These are phyloP conservation scores for Craterostigma plantagineum DNA, from an alignment of 257 asterid species.

Conservation along the genomic window DNA sequence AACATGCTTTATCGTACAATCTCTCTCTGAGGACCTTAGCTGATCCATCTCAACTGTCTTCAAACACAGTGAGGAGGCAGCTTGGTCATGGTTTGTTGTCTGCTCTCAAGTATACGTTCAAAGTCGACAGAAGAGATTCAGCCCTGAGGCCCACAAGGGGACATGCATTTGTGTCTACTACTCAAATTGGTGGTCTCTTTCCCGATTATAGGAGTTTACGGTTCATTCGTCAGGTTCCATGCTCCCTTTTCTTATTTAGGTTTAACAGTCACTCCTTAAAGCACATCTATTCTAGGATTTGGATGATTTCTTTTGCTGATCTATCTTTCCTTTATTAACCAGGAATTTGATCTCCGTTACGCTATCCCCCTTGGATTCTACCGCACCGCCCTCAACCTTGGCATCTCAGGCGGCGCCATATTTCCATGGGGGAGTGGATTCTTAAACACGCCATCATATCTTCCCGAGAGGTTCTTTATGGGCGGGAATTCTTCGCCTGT, in stretches of 20 bases:
- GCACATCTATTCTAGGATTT: no score
- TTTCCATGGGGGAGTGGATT: slow-evolving; percentile 81
- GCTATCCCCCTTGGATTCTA: slow-evolving; percentile 80
- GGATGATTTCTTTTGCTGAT: background rate
- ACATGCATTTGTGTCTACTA: slow-evolving; percentile 62
- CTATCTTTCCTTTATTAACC: slow-evolving; percentile 9
- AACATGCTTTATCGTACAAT: slow-evolving; percentile 63
- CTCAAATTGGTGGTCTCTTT: slow-evolving; percentile 71
- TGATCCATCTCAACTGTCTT: slow-evolving; percentile 85
- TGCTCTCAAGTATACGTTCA: slow-evolving; percentile 59
- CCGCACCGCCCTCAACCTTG: slow-evolving; percentile 60
- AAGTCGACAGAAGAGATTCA: slow-evolving; percentile 63
- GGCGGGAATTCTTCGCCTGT: slow-evolving; percentile 81
- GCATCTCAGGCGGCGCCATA: slow-evolving; percentile 56
- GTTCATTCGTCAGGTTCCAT: slow-evolving; percentile 71
- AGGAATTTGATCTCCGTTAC: slow-evolving; percentile 85
- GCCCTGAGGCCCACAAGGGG: slow-evolving; percentile 80
- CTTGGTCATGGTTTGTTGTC: slow-evolving; percentile 82
- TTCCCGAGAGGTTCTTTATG: slow-evolving; percentile 82
- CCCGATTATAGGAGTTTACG: slow-evolving; percentile 75
- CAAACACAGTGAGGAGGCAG: slow-evolving; percentile 79
- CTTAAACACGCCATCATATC: slow-evolving; percentile 32
- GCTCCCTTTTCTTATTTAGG: background rate
- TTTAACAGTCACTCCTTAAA: no score
- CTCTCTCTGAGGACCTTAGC: slow-evolving; percentile 76